These are phyloP conservation scores for Citrus inodora DNA, from an alignment of 345 rosid genomes.

Conservation along the genomic window DNA sequence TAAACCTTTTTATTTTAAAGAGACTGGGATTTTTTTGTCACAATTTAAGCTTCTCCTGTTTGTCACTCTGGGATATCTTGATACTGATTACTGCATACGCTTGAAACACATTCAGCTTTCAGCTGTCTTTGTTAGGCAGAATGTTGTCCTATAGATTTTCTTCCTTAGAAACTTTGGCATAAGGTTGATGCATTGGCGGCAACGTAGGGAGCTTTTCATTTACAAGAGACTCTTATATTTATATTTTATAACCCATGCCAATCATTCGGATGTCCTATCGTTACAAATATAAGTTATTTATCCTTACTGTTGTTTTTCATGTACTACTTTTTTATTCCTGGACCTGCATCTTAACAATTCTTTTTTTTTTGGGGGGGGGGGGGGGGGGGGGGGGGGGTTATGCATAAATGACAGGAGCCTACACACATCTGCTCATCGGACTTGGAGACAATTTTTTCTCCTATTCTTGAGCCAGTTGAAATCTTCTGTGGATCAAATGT, in stretches of 20 bases:
- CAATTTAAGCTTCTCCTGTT: not conserved
- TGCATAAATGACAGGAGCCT: constrained; percentile 35
- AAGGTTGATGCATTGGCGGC: not conserved
- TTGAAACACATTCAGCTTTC: not conserved
- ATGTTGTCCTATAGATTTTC: not conserved
- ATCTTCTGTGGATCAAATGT: constrained; percentile 36
- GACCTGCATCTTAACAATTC: not conserved
- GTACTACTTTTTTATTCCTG: not conserved
- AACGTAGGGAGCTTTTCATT: not conserved
- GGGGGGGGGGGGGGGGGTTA: not conserved
- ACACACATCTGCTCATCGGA: constrained; percentile 35
- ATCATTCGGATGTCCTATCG: not conserved
- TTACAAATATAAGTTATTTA: not conserved
- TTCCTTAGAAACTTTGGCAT: not conserved
- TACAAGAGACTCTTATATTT: not conserved
- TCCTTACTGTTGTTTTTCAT: not conserved
- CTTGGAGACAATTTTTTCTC: constrained; percentile 83
- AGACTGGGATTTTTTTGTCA: not conserved
- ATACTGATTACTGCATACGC: not conserved
- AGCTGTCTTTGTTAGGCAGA: not conserved
- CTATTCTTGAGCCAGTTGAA: constrained; percentile 49
- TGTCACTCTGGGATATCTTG: not conserved
- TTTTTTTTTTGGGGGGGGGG: not conserved
- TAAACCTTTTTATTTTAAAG: constrained; percentile 15
- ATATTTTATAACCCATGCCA: not conserved